Evolutionary conservation across 2,329 filamentous ascomycete species (phyloP).

Genomic region (Colletotrichum karsti): DNA sequence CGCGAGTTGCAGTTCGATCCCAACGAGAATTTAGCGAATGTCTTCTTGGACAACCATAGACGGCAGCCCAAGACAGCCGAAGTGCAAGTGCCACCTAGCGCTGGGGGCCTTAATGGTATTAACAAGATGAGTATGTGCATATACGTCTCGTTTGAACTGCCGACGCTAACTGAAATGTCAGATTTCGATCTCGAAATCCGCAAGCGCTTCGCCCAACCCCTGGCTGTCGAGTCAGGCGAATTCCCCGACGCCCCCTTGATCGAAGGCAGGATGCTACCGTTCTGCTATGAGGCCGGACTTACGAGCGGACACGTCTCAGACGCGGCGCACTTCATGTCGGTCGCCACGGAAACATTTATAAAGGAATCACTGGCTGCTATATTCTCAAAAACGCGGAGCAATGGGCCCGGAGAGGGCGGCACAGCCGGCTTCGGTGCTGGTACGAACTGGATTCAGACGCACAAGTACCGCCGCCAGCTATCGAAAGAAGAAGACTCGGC

Average conservation of each 20-base stretch:
- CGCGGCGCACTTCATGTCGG: slow-evolving; percentile 69
- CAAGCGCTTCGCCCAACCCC: slow-evolving; percentile 70
- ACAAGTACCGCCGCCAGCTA: slow-evolving; percentile 79
- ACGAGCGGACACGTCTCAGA: slow-evolving; percentile 66
- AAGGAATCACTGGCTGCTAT: slow-evolving; percentile 72
- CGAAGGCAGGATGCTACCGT: slow-evolving; percentile 71
- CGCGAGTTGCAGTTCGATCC: slow-evolving; percentile 56
- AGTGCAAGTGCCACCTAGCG: slow-evolving; percentile 73
- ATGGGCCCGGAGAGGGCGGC: slow-evolving; percentile 69
- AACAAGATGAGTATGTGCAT: slow-evolving; percentile 78
- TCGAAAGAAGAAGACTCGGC: slow-evolving; percentile 78
- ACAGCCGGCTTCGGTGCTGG: slow-evolving; percentile 71
- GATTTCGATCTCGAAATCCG: slow-evolving; percentile 74
- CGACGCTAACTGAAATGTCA: slow-evolving; percentile 35
- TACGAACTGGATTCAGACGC: slow-evolving; percentile 79
- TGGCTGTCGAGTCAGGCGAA: slow-evolving; percentile 74
- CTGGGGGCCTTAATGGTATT: slow-evolving; percentile 64
- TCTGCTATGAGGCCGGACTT: slow-evolving; percentile 73
- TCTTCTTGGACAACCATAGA: slow-evolving; percentile 61
- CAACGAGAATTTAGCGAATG: slow-evolving; percentile 59
- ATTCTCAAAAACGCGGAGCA: slow-evolving; percentile 71
- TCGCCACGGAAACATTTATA: slow-evolving; percentile 73
- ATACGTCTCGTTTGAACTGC: background rate
- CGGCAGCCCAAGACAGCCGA: slow-evolving; percentile 60
- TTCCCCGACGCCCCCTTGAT: slow-evolving; percentile 73